phyloP scores from a whole-genome alignment of 2,329 filamentous ascomycete species.

The Claviceps quebecensis region DNA sequence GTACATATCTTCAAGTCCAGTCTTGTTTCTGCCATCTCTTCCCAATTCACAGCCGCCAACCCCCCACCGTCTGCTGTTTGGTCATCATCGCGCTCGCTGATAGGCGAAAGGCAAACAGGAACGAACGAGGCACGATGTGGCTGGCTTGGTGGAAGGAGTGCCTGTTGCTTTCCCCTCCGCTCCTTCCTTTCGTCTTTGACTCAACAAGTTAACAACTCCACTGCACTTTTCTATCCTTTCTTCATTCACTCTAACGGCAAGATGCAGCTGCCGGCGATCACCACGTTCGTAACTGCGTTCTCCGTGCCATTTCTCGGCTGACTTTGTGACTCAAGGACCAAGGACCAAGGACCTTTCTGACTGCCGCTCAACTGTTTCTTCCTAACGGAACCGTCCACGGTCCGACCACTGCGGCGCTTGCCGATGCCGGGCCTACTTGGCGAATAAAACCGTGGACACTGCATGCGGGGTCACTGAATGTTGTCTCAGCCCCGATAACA shows the following conservation, averaged over 20 bases:
- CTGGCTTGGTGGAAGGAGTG: not conserved
- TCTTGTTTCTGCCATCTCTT: not conserved
- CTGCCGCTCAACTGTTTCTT: no score
- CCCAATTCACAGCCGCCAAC: not conserved
- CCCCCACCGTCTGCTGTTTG: no score
- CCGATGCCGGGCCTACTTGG: no score
- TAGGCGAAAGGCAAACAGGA: not conserved
- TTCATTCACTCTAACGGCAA: not conserved
- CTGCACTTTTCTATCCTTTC: not conserved
- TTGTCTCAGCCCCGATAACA: no score
- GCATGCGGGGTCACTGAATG: no score
- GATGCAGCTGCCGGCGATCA: not conserved
- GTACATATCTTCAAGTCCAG: not conserved
- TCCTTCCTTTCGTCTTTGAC: not conserved
- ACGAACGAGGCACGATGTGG: not conserved
- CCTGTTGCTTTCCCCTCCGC: not conserved
- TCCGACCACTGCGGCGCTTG: no score
- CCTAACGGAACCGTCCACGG: no score
- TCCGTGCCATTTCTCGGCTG: not conserved
- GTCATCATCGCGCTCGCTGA: not conserved
- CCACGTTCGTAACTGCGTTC: not conserved
- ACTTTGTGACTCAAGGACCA: not conserved
- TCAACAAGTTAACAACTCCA: not conserved
- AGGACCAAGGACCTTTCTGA: not conserved
- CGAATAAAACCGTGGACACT: no score